Conservation (phyloP, 1,139 yeast genomes). For the Zygoascus sp. region DNA sequence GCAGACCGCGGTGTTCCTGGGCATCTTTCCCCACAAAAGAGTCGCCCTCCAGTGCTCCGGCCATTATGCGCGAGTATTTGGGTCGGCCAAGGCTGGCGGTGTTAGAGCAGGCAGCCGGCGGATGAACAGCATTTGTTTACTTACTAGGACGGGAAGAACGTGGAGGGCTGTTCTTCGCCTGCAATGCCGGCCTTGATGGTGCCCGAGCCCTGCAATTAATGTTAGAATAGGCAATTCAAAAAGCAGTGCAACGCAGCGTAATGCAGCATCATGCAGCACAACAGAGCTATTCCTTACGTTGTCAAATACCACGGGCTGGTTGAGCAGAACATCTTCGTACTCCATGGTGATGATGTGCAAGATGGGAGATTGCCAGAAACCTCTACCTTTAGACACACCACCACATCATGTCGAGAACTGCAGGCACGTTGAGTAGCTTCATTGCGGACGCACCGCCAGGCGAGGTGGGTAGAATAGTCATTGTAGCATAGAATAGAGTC, state of each 20-base stretch:
- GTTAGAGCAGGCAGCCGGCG: not conserved
- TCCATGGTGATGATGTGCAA: conserved; percentile 27
- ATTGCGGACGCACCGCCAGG: conserved; percentile 54
- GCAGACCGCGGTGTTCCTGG: conserved; percentile 68
- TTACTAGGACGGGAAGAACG: conserved; percentile 45
- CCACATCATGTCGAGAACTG: conserved; percentile 22
- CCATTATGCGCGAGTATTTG: conserved; percentile 80
- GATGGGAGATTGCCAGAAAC: not conserved
- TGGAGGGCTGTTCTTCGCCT: conserved; percentile 78
- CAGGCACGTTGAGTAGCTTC: conserved; percentile 35
- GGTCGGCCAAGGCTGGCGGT: conserved; percentile 63
- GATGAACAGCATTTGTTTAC: conserved; percentile 19
- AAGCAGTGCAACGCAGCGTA: no score
- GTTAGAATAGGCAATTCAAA: no score
- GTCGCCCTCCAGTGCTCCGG: conserved; percentile 64
- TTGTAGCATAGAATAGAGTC: not conserved
- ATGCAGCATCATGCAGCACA: no score
- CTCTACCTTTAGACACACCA: not conserved
- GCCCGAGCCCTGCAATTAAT: conserved; percentile 67
- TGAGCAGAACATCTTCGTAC: conserved; percentile 40
- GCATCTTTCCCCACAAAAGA: conserved; percentile 72
- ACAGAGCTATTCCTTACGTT: no score
- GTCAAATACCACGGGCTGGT: conserved; percentile 89
- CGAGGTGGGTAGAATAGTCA: conserved; percentile 39
- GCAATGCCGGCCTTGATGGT: conserved; percentile 87